Percentiles rank a stretch among this genome's conserved stretches.
These are phyloP conservation scores for Phytophthora parvispora DNA, from an alignment of 352 stramenopile species.

Conservation along the genomic window DNA sequence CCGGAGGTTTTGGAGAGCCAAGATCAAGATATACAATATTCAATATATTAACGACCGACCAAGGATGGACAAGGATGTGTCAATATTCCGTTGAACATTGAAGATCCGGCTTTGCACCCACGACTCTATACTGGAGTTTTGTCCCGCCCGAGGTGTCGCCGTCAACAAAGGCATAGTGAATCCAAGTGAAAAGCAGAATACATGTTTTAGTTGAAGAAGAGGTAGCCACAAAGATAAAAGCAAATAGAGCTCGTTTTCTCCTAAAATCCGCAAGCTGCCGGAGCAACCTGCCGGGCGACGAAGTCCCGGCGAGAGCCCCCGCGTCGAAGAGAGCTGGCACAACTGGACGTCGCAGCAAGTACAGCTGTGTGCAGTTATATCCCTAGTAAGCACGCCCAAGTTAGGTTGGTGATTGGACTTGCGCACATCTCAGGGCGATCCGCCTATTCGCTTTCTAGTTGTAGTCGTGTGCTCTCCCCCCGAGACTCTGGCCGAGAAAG, in stretches of 20 bases:
- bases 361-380: too few species aligned
- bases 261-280: background rate
- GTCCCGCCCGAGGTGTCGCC: background rate
- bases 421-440: background rate
- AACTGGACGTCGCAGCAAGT: too few species aligned
- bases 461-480: too few species aligned
- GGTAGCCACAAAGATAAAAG: background rate
- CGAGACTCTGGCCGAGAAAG: background rate
- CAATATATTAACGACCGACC: background rate
- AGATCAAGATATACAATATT: background rate
- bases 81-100: background rate
- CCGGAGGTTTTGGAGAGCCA: too few species aligned
- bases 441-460: too few species aligned
- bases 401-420: too few species aligned
- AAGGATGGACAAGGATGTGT: background rate
- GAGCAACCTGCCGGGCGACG: too few species aligned
- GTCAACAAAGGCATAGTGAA: background rate
- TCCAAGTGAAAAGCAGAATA: background rate
- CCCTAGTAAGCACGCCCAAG: too few species aligned
- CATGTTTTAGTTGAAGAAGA: background rate
- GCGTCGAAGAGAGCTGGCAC: too few species aligned
- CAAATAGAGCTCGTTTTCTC: background rate
- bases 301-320: too few species aligned
- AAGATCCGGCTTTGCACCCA: background rate
- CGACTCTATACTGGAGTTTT: background rate